Evolutionary conservation across 176 grass and related monocot species (phyloP).

Genomic region (Cymbopogon citratus): DNA sequence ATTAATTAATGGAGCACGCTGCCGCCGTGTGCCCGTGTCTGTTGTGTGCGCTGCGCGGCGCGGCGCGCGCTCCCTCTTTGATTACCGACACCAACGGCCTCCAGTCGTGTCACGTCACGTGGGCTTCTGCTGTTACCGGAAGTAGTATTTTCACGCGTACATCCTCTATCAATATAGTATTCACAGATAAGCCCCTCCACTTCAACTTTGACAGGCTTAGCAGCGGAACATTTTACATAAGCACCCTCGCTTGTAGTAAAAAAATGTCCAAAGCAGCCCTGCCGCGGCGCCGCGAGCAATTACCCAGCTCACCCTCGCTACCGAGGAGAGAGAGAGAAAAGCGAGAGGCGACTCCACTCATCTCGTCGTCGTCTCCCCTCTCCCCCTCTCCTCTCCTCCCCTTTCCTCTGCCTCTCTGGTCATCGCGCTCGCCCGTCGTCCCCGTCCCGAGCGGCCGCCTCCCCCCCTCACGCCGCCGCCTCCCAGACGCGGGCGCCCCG

Average conservation of each 20-base stretch:
- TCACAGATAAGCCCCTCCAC: background rate
- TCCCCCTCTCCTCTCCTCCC: background rate
- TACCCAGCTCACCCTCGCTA: background rate
- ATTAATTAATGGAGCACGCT: background rate
- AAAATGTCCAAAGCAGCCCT: background rate
- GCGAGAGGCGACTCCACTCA: constrained; percentile 24
- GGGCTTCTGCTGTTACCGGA: background rate
- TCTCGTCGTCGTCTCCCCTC: background rate
- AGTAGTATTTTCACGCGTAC: background rate
- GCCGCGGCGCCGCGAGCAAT: background rate
- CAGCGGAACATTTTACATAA: background rate
- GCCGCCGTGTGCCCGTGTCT: background rate
- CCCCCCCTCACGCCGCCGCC: background rate
- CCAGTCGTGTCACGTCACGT: constrained; percentile 10
- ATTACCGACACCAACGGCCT: constrained; percentile 7
- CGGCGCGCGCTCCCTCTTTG: background rate
- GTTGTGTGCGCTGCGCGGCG: too few relatives aligned
- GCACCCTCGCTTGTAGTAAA: background rate
- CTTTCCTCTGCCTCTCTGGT: constrained; percentile 13
- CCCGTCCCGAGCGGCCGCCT: background rate
- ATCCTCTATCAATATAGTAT: too few relatives aligned
- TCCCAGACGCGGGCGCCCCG: background rate
- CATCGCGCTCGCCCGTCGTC: constrained; percentile 8
- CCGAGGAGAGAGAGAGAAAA: background rate
- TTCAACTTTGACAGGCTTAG: background rate